Evolutionary conservation across 768 basidiomycete genomes (phyloP).

Genomic region (Pseudohyphozyma bogoriensis): DNA sequence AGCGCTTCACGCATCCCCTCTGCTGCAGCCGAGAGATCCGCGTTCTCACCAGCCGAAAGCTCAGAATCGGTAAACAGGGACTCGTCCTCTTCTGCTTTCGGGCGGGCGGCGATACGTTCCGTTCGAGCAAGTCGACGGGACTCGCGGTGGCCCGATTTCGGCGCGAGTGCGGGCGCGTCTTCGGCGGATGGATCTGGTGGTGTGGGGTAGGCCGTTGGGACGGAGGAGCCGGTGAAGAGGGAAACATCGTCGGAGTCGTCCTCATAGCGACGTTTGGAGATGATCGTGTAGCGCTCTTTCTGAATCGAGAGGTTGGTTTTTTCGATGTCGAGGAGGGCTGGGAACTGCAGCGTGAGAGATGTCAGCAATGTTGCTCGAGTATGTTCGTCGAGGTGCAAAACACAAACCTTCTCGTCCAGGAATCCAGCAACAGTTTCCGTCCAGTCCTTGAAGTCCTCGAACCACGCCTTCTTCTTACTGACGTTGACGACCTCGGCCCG

Average conservation of each 20-base stretch:
- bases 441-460: slow-evolving; percentile 40
- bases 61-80: slow-evolving; percentile 23
- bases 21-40: slow-evolving; percentile 23
- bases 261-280: slow-evolving; percentile 25
- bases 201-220: slow-evolving; percentile 12
- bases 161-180: too few relatives aligned
- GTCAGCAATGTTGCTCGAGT: too few relatives aligned
- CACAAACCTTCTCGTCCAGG: slow-evolving; percentile 42
- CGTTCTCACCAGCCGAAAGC: slow-evolving; percentile 13
- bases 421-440: slow-evolving; percentile 42
- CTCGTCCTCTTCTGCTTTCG: slow-evolving; percentile 23
- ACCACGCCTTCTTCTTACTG: slow-evolving; percentile 42
- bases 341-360: slow-evolving; percentile 35
- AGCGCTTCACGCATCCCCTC: neutral
- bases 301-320: slow-evolving; percentile 32
- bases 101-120: too few relatives aligned
- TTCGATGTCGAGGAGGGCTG: slow-evolving; percentile 40
- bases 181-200: too few relatives aligned
- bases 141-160: too few relatives aligned
- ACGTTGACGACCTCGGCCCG: slow-evolving; percentile 39
- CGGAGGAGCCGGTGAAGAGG: slow-evolving; percentile 29
- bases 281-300: slow-evolving; percentile 29
- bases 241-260: slow-evolving; percentile 33
- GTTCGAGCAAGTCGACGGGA: too few relatives aligned
- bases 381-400: neutral